Evolutionary conservation across 495 filamentous ascomycete species (phyloP).

Genomic region (Chaetomidium leptoderma): DNA sequence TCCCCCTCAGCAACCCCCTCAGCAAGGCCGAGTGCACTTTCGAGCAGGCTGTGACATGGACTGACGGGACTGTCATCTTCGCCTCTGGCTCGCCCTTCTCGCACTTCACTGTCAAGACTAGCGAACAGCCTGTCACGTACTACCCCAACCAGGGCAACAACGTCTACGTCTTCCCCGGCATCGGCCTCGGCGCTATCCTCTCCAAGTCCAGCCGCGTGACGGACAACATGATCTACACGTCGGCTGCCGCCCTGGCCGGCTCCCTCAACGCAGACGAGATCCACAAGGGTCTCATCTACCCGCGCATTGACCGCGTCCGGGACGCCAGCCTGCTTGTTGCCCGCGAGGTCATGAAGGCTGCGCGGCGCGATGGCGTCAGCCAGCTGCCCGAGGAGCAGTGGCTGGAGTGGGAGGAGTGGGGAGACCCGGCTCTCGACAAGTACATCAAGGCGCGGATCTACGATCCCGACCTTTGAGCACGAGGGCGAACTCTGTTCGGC

Average conservation of each 20-base stretch:
- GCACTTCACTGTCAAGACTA: conserved; percentile 56
- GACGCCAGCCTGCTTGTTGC: conserved; percentile 85
- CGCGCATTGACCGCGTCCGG: conserved; percentile 85
- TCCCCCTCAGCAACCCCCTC: conserved; percentile 90
- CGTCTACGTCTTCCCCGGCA: conserved; percentile 94
- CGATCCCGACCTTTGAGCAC: conserved; percentile 49
- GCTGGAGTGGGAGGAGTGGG: conserved; percentile 80
- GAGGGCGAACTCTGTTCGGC: neutral
- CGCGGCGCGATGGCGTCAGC: conserved; percentile 57
- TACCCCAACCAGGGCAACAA: conserved; percentile 90
- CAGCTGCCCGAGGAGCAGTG: conserved; percentile 60
- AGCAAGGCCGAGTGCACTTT: conserved; percentile 97
- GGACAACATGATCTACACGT: conserved; percentile 93
- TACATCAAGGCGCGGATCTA: conserved; percentile 83
- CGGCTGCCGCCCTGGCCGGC: conserved; percentile 73
- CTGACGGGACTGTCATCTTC: conserved; percentile 85
- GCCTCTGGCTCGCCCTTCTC: conserved; percentile 94
- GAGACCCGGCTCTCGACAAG: conserved; percentile 67
- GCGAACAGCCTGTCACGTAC: conserved; percentile 63
- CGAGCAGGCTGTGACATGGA: conserved; percentile 82
- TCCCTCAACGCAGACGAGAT: conserved; percentile 77
- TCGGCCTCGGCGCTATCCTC: conserved; percentile 91
- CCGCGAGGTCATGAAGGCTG: conserved; percentile 87
- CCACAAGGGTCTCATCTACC: conserved; percentile 81
- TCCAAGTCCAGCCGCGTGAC: conserved; percentile 84